phyloP scores from a whole-genome alignment of 805 yeast genomes.

The Saccharomycopsis oosterbeekiorum region DNA sequence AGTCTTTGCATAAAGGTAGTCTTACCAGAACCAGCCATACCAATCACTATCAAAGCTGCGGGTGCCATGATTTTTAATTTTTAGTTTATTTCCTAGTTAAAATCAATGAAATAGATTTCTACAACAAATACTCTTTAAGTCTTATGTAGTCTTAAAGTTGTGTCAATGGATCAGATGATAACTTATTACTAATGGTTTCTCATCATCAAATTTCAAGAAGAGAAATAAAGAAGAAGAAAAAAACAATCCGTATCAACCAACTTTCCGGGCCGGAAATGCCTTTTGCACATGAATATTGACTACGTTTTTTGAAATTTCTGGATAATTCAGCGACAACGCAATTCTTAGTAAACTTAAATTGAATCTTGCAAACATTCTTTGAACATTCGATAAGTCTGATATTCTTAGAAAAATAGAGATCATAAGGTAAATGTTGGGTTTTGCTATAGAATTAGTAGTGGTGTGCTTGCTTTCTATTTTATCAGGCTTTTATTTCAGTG shows the following conservation, averaged over 20 bases:
- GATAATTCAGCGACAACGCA: too few relatives aligned
- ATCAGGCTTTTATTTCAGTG: background rate
- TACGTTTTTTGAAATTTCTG: too few relatives aligned
- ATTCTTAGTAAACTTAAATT: too few relatives aligned
- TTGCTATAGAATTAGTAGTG: background rate
- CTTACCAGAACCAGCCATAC: constrained; percentile 71
- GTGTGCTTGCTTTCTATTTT: background rate
- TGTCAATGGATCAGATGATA: too few relatives aligned
- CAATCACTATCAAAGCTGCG: constrained; percentile 31
- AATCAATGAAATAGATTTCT: too few relatives aligned
- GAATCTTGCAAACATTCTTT: background rate
- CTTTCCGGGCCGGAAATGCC: background rate
- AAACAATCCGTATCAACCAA: background rate
- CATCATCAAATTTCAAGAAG: background rate
- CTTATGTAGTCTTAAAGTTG: too few relatives aligned
- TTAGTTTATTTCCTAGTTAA: background rate
- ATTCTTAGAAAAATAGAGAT: background rate
- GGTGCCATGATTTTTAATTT: constrained; percentile 20
- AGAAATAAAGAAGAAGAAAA: background rate
- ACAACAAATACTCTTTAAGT: too few relatives aligned
- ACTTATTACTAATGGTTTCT: too few relatives aligned
- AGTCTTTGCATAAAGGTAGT: constrained; percentile 96
- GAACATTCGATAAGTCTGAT: background rate
- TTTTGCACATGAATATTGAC: too few relatives aligned
- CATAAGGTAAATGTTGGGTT: background rate